Conservation (phyloP, 148 eudicot species). For the Rhododendron kiyosumense region DNA sequence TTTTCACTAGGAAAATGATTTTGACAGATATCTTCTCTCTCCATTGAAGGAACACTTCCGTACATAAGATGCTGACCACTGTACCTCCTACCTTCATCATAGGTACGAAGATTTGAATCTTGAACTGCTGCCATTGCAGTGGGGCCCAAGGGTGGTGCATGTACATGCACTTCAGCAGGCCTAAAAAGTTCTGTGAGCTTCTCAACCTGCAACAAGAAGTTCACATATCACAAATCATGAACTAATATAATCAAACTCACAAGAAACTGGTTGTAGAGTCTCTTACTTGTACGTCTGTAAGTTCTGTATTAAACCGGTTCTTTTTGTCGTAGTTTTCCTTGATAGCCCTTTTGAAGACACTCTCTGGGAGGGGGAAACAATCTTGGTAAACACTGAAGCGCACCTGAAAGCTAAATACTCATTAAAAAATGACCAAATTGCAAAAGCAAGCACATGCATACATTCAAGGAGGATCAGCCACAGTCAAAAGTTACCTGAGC, state of each 20-base stretch:
- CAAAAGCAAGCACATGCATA: neutral
- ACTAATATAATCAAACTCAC: neutral
- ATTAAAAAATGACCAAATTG: neutral
- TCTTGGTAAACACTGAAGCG: slow-evolving; percentile 56
- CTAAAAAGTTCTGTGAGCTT: slow-evolving; percentile 44
- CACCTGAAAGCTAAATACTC: slow-evolving; percentile 39
- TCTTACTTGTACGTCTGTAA: slow-evolving; percentile 59
- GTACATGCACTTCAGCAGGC: slow-evolving; percentile 25
- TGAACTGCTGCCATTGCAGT: neutral
- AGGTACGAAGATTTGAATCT: neutral
- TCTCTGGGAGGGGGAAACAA: slow-evolving; percentile 65
- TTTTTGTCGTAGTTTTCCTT: slow-evolving; percentile 56
- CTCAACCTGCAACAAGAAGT: slow-evolving; percentile 43
- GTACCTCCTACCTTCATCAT: neutral
- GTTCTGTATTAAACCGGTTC: slow-evolving; percentile 65
- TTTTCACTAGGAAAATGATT: slow-evolving; percentile 25
- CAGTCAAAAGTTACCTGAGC: slow-evolving; percentile 50
- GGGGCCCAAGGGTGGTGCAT: slow-evolving; percentile 18
- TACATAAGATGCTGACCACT: neutral
- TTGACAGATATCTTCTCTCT: slow-evolving; percentile 1
- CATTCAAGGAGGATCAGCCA: neutral
- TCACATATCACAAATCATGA: neutral
- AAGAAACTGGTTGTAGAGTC: neutral
- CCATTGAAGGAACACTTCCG: neutral
- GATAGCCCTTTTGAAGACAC: slow-evolving; percentile 61